Percentiles rank a stretch among this genome's conserved stretches.
phyloP scores from a whole-genome alignment of 352 stramenopile genomes.

The Peronosclerospora sorghi region DNA sequence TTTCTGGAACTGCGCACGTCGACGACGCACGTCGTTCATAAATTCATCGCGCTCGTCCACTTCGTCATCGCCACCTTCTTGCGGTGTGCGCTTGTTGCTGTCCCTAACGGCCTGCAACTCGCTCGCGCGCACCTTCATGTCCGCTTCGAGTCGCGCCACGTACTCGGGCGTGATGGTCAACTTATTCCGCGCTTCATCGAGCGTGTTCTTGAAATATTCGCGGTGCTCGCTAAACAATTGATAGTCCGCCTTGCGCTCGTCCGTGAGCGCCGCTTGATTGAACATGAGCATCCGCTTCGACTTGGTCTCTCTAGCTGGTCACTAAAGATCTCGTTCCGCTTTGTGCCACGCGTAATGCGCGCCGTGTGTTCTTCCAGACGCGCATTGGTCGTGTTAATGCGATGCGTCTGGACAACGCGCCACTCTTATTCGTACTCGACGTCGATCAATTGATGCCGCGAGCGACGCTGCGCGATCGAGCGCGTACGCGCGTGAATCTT shows the following conservation, averaged over 20 bases:
- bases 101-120: conserved; percentile 66
- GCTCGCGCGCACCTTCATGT: conserved; percentile 74
- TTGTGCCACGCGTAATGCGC: conserved; percentile 67
- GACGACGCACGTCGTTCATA: conserved; percentile 79
- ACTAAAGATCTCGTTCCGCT: conserved; percentile 75
- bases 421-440: conserved; percentile 81
- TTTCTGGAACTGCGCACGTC: conserved; percentile 75
- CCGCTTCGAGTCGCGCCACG: conserved; percentile 66
- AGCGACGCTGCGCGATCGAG: conserved; percentile 62
- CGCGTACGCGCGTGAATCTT: conserved; percentile 63
- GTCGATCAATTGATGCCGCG: conserved; percentile 60
- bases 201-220: conserved; percentile 65
- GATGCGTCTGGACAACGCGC: conserved; percentile 53
- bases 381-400: conserved; percentile 45
- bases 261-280: conserved; percentile 78
- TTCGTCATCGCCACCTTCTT: conserved; percentile 59
- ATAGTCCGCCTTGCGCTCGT: conserved; percentile 71
- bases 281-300: conserved; percentile 81
- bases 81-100: conserved; percentile 77
- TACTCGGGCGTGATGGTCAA: conserved; percentile 77
- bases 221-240: conserved; percentile 79
- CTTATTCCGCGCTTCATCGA: conserved; percentile 60
- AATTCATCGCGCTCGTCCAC: conserved; percentile 80
- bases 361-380: conserved; percentile 61
- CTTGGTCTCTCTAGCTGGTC: conserved; percentile 73